phyloP scores from a whole-genome alignment of 306 rosid genomes.

The Hippophae rhamnoides region DNA sequence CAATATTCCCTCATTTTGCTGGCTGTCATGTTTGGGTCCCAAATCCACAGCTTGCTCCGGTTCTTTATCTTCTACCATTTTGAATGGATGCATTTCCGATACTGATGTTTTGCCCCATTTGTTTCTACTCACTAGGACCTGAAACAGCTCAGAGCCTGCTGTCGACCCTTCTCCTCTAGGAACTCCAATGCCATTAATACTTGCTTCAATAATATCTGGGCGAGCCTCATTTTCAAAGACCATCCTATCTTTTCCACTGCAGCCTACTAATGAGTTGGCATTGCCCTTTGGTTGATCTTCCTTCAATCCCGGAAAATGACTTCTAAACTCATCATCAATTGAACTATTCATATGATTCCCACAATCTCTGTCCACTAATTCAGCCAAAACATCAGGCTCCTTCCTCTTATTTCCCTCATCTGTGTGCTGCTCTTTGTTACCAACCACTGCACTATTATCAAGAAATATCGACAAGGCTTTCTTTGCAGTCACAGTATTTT shows the following conservation, averaged over 20 bases:
- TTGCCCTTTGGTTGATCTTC: constrained; percentile 16
- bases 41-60: constrained; percentile 10
- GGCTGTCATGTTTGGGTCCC: constrained; percentile 6
- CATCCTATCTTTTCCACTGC: constrained; percentile 5
- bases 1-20: constrained; percentile 4
- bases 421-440: constrained; percentile 7
- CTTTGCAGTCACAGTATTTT: constrained; percentile 33
- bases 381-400: not conserved
- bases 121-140: constrained; percentile 8
- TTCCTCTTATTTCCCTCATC: constrained; percentile 10
- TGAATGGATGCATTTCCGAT: constrained; percentile 9
- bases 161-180: constrained; percentile 10
- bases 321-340: not conserved
- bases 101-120: constrained; percentile 5
- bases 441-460: constrained; percentile 6
- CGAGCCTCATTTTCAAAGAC: constrained; percentile 19
- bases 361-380: constrained; percentile 8
- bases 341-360: not conserved
- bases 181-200: constrained; percentile 5
- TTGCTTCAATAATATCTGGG: constrained; percentile 4
- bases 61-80: constrained; percentile 10
- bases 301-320: constrained; percentile 12
- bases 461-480: constrained; percentile 34
- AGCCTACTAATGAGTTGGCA: not conserved
- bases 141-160: constrained; percentile 9